These are phyloP conservation scores for Leavenworthia alabamica DNA, from an alignment of 345 rosid genomes.

Conservation along the genomic window DNA sequence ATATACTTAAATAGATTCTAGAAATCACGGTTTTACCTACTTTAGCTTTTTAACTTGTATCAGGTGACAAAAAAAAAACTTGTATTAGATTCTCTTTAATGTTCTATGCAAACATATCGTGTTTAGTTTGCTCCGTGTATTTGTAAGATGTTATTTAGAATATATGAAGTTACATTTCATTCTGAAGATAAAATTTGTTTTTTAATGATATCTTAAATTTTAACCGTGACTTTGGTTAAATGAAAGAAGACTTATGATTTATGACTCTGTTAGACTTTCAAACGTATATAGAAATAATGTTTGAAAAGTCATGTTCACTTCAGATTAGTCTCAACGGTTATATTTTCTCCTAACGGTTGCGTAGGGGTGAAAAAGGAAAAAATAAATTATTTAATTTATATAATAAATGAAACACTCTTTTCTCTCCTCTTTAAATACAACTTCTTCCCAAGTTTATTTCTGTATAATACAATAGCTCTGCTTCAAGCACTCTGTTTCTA, in stretches of 20 bases:
- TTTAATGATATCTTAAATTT: not conserved
- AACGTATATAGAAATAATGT: not conserved
- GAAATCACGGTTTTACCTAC: not conserved
- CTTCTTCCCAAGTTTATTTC: constrained; percentile 10
- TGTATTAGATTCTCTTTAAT: not conserved
- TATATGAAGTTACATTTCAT: too few relatives aligned
- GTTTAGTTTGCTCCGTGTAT: not conserved
- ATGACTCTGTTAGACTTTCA: constrained; percentile 10
- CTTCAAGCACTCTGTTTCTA: constrained; percentile 1
- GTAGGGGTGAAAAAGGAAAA: not conserved
- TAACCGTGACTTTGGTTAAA: not conserved
- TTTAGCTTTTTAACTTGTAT: not conserved
- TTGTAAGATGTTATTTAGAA: too few relatives aligned
- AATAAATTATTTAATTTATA: not conserved
- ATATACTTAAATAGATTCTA: not conserved
- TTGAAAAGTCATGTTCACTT: not conserved
- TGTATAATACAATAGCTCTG: constrained; percentile 23
- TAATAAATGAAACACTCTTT: not conserved
- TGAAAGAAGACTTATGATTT: not conserved
- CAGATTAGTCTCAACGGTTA: not conserved
- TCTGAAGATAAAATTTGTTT: not conserved
- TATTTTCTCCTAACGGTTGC: constrained; percentile 15
- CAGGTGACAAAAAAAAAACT: not conserved
- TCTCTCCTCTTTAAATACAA: not conserved
- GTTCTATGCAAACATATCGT: not conserved